Evolutionary conservation across 768 basidiomycete genomes (phyloP).

Genomic region (Tephrocybe sp.): DNA sequence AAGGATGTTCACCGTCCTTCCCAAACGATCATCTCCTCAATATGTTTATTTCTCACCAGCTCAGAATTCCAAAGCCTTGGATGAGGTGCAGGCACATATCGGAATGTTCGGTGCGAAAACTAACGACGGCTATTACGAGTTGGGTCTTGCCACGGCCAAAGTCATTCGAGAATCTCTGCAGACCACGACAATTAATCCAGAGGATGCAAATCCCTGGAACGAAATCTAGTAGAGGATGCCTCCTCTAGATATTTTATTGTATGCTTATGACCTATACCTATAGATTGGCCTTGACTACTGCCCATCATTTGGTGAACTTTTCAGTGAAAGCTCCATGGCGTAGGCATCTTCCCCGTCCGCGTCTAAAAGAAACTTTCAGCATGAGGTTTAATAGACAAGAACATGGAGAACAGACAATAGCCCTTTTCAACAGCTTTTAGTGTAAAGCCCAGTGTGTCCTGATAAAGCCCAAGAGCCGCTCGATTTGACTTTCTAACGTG

Average conservation of each 20-base stretch:
- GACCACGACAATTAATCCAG: constrained; percentile 20
- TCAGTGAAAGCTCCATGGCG: constrained; percentile 76
- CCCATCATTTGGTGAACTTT: constrained; percentile 14
- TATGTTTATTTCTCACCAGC: constrained; percentile 59
- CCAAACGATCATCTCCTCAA: constrained; percentile 46
- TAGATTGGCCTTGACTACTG: not conserved
- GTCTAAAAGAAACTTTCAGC: constrained; percentile 42
- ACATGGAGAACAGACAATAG: constrained; percentile 64
- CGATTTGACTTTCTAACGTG: constrained; percentile 96
- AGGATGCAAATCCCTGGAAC: not conserved
- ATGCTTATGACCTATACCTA: constrained; percentile 3
- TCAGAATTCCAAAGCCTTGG: constrained; percentile 61
- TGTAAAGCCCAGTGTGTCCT: constrained; percentile 88
- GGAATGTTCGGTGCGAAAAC: constrained; percentile 81
- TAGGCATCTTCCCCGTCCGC: constrained; percentile 96
- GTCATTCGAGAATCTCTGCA: constrained; percentile 57
- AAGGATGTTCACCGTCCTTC: constrained; percentile 80
- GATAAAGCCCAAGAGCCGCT: constrained; percentile 85
- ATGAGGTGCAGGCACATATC: constrained; percentile 84
- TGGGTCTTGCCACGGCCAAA: constrained; percentile 68
- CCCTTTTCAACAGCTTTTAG: constrained; percentile 86
- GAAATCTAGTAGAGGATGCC: not conserved
- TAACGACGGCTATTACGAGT: constrained; percentile 89
- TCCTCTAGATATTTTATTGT: not conserved
- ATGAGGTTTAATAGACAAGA: not conserved